A percentile compares a stretch with the other conserved stretches of the same genome.
phyloP scores from a whole-genome alignment of 2,329 filamentous ascomycete genomes.

The Alternaria sp. region DNA sequence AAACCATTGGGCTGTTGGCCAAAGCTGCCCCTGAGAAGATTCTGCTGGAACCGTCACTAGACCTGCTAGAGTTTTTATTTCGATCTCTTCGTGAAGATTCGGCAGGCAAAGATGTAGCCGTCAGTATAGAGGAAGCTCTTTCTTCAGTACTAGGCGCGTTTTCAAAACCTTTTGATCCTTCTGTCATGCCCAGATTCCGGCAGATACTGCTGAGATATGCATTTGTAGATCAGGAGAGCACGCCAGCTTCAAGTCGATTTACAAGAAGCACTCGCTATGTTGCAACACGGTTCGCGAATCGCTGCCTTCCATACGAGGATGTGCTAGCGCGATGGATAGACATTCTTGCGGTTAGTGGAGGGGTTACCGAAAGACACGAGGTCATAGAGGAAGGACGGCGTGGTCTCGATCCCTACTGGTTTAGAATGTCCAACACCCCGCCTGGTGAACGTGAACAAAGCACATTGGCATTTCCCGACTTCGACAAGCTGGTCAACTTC shows the following conservation, averaged over 20 bases:
- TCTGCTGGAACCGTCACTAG: conserved; percentile 61
- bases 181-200: conserved; percentile 52
- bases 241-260: conserved; percentile 53
- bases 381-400: conserved; percentile 89
- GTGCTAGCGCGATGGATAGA: conserved; percentile 86
- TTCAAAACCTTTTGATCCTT: conserved; percentile 54
- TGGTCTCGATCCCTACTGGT: conserved; percentile 83
- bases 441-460: conserved; percentile 36
- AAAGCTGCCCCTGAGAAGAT: conserved; percentile 69
- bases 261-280: conserved; percentile 75
- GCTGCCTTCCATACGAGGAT: conserved; percentile 82
- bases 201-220: conserved; percentile 48
- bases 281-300: conserved; percentile 87
- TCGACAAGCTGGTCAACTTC: conserved; percentile 55
- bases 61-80: conserved; percentile 79
- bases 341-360: conserved; percentile 77
- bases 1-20: conserved; percentile 84
- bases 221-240: conserved; percentile 24
- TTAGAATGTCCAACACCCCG: conserved; percentile 65
- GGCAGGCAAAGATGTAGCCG: conserved; percentile 74
- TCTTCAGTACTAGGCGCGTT: conserved; percentile 76
- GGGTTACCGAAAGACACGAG: conserved; percentile 75
- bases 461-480: conserved; percentile 52
- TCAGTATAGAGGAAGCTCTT: conserved; percentile 88
- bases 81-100: conserved; percentile 81